Evolutionary conservation across 2,329 filamentous ascomycete species (phyloP).

Genomic region (Cladophialophora bantiana): DNA sequence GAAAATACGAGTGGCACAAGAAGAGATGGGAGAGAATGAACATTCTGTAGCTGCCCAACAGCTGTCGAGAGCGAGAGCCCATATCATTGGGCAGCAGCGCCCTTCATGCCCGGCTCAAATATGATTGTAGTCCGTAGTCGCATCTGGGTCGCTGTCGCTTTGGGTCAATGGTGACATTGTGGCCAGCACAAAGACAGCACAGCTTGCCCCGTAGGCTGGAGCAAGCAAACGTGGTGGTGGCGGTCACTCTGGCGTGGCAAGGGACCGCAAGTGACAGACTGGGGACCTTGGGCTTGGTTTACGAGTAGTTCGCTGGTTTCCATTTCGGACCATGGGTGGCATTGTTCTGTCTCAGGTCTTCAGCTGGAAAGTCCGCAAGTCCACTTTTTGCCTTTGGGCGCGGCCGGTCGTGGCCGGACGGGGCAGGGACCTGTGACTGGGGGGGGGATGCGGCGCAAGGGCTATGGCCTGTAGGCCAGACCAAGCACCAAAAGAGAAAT

Average conservation of each 20-base stretch:
- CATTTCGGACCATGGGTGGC: neutral
- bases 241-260: constrained; percentile 6
- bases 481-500: neutral
- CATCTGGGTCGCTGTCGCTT: neutral
- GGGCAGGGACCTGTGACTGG: neutral
- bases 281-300: neutral
- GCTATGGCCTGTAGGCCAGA: neutral
- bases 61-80: neutral
- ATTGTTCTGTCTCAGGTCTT: constrained; percentile 4
- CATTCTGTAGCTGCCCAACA: neutral
- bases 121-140: neutral
- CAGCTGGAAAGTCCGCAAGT: neutral
- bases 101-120: neutral
- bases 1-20: neutral
- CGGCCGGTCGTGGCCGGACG: neutral
- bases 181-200: neutral
- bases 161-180: constrained; percentile 1
- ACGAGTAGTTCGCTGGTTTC: neutral
- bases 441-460: neutral
- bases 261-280: neutral
- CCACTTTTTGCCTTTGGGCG: neutral
- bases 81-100: neutral
- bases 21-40: neutral
- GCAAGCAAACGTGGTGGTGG: constrained; percentile 5
- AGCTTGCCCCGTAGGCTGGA: neutral